Evolutionary conservation across 129 eudicot genomes (phyloP), one percentile per base, ranked within the genome.

Genomic region (Saposhnikovia divaricata): DNA sequence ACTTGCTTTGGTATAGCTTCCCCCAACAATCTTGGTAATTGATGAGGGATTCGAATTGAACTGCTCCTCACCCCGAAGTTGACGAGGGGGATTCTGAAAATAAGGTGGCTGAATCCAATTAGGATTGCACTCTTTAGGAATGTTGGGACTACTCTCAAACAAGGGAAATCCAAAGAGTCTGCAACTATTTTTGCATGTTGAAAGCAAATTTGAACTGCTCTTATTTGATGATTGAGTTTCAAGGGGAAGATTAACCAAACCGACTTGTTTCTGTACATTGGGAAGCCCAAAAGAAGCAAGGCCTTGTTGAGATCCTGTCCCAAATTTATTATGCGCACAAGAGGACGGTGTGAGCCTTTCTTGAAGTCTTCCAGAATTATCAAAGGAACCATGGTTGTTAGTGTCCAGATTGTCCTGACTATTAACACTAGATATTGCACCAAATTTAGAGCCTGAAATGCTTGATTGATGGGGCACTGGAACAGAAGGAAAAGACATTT

Each of bases 101-200:
- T 19, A 63, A 28, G 83, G 75, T 53, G 83, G 72, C 31, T 78
- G 38, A 48, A 75, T 19, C 51, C 68, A 46, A 47, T 34, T 74
- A 5, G 50, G 31, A 70, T 43, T 63, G 27, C 81, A 59, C 77
- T 79, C 85, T 34, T 72, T 80, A 70, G 14, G 23, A 19, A 65
- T 79, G 5, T 77, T 79, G 39, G 71, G 48, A 74, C 82, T 81
- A 38, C 89, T 93, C 70, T 93, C 96, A 3, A 90, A 87, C 81
- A 93, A 79, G 4, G 97, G 78, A 55, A 91, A 91, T 2, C 98
- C 98, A 50, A 91, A 93, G 39, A 91, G 88, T 72, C 91, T 87
- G 86, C 97, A 93, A 74, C 90, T 83, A 37, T 50, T 89, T 70
- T 85, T 84, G 75, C 85, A 83, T 47, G 80, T 55, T 4, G 85